These are phyloP conservation scores for Staphylotrichum longicolle DNA, from an alignment of 495 filamentous ascomycete genomes.

Conservation along the genomic window DNA sequence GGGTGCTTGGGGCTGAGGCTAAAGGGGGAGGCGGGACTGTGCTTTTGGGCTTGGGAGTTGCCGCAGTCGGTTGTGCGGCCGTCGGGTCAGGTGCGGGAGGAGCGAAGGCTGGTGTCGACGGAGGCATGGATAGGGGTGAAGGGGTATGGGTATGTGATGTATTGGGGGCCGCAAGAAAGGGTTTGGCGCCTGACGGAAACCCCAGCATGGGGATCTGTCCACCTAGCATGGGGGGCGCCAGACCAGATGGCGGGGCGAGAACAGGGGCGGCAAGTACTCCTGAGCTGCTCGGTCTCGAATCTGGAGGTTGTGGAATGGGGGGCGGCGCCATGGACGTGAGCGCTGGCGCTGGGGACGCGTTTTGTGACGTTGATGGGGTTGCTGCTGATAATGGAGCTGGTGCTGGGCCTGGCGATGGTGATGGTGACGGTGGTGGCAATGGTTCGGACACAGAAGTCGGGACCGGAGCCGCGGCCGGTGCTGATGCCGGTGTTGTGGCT, in stretches of 20 bases:
- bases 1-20: conserved; percentile 10
- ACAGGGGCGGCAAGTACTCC: conserved; percentile 46
- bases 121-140: conserved; percentile 32
- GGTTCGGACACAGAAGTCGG: not conserved
- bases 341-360: not conserved
- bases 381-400: no score
- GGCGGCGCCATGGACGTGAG: conserved; percentile 30
- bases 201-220: conserved; percentile 28
- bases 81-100: conserved; percentile 9
- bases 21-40: conserved; percentile 18
- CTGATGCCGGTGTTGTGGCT: conserved; percentile 16
- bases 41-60: conserved; percentile 13
- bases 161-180: conserved; percentile 47
- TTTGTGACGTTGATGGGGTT: no score
- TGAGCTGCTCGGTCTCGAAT: conserved; percentile 34
- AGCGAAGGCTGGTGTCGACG: conserved; percentile 13
- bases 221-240: conserved; percentile 25
- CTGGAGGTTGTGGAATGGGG: conserved; percentile 30
- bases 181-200: conserved; percentile 26
- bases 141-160: conserved; percentile 42
- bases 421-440: no score
- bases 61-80: conserved; percentile 20
- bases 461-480: not conserved
- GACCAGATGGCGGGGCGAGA: conserved; percentile 33
- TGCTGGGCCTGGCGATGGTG: no score